phyloP scores from a whole-genome alignment of 139 green algal genomes.

The Chloropicon primus region DNA sequence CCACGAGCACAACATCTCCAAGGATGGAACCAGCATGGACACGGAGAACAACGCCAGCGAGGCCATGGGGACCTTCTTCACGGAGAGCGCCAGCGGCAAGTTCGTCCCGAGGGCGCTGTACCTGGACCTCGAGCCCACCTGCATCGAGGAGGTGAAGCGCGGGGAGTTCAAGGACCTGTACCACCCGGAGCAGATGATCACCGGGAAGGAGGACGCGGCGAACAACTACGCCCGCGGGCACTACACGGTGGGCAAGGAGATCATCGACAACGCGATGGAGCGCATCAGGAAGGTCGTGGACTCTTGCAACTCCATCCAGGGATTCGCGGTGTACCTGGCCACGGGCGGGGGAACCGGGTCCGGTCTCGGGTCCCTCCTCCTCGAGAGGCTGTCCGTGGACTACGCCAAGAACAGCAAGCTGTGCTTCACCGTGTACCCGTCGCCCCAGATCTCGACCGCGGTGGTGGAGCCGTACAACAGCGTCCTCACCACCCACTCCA shows the following conservation, averaged over 20 bases:
- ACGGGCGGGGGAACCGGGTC: constrained; percentile 89
- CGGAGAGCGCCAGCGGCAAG: constrained; percentile 88
- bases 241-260: constrained; percentile 93
- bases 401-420: constrained; percentile 99
- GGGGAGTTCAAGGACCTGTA: constrained; percentile 95
- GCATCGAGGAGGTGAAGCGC: constrained; percentile 87
- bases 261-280: constrained; percentile 87
- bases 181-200: constrained; percentile 97
- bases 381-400: constrained; percentile 94
- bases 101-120: constrained; percentile 85
- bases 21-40: not conserved
- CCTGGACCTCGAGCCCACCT: constrained; percentile 74
- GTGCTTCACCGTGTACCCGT: constrained; percentile 92
- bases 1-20: constrained; percentile 3
- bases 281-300: constrained; percentile 92
- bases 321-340: constrained; percentile 94
- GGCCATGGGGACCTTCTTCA: constrained; percentile 71
- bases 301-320: constrained; percentile 94
- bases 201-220: constrained; percentile 82
- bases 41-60: not conserved
- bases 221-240: constrained; percentile 78
- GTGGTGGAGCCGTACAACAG: constrained; percentile 96
- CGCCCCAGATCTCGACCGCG: constrained; percentile 81
- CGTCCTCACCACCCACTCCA: constrained; percentile 89
- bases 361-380: constrained; percentile 86